phyloP scores from a whole-genome alignment of 495 filamentous ascomycete species.

The Peziza echinospora region DNA sequence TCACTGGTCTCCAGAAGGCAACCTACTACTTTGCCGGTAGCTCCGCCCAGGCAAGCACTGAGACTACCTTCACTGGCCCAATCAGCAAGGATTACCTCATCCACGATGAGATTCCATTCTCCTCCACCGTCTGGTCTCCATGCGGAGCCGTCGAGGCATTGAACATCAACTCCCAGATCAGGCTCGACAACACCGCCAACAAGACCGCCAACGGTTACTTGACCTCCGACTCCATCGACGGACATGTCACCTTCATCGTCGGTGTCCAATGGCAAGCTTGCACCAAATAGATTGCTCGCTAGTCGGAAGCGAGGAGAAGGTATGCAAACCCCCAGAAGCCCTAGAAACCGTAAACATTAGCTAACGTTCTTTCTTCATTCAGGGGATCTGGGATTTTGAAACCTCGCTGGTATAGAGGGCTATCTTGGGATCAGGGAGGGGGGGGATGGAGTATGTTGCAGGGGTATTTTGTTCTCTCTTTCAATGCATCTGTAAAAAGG shows the following conservation, averaged over 20 bases:
- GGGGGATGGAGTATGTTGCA: too few relatives aligned
- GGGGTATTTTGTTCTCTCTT: too few relatives aligned
- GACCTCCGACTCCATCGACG: constrained; percentile 23
- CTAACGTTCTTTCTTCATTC: too few relatives aligned
- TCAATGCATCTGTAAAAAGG: too few relatives aligned
- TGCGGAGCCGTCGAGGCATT: constrained; percentile 21
- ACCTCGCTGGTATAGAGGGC: too few relatives aligned
- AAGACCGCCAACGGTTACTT: constrained; percentile 15
- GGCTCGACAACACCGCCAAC: background rate
- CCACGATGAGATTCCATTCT: constrained; percentile 30
- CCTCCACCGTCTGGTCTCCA: constrained; percentile 33
- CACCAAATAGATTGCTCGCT: too few relatives aligned
- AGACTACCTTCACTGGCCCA: constrained; percentile 27
- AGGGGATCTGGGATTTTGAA: too few relatives aligned
- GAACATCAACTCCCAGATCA: background rate
- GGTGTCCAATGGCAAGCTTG: constrained; percentile 19
- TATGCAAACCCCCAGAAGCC: too few relatives aligned
- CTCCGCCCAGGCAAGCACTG: constrained; percentile 27
- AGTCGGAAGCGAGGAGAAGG: too few relatives aligned
- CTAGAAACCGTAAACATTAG: too few relatives aligned
- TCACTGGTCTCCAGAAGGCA: constrained; percentile 33
- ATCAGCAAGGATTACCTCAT: constrained; percentile 35
- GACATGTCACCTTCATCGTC: constrained; percentile 22
- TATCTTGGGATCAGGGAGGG: too few relatives aligned
- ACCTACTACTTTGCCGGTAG: constrained; percentile 37